Evolutionary conservation across 768 basidiomycete genomes (phyloP), one percentile per base, ranked within the genome.

Genomic region (Kwoniella mangroviensis): DNA sequence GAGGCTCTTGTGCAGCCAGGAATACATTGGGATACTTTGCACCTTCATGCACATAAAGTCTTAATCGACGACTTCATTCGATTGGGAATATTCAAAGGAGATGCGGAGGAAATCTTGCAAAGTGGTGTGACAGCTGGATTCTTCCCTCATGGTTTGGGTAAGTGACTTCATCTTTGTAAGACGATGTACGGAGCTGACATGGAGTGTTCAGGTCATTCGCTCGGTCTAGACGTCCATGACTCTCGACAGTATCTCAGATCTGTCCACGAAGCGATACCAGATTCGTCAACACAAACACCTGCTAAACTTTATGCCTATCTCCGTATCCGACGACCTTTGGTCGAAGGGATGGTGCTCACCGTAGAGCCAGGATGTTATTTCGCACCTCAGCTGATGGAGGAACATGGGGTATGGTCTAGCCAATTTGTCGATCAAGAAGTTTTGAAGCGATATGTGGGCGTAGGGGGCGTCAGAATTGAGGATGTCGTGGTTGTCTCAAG

Each of bases 141-240:
- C 86, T 98, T 92, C 87, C 95, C 95, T 11, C 95, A 98, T 78
- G 96, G 95, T 2, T 85, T 86, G 13, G 85, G 84, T 79, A 59
- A 65, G 74, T 70, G 11, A 34, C 34, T 34, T 7, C 9, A 34
- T 34, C 3, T 9, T 49, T n/a, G 21, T 34, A 34, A 22, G n/a
- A 24, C 34, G n/a, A 21, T 4, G 52, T 51, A 65, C 55, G 24
- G 3, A 28, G 12, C 26, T 70, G 42, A 52, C 63, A 21, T 28
- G 13, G 12, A 49, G 15, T 12, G 13, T 17, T 5, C 91, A 49
- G 93, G 94, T 0, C 95, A 98, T 80, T 91, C 91, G 6, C 85
- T 98, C 52, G 96, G 96, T 12, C 85, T 97, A 83, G 96, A 98
- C 80, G 94, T 98, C 1, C 96, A 97, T 79, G 95, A 97, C 76